Evolutionary conservation across 2,329 filamentous ascomycete genomes (phyloP), one percentile per base, ranked within the genome.

Genomic region (Graphiopsis chlorocephala): DNA sequence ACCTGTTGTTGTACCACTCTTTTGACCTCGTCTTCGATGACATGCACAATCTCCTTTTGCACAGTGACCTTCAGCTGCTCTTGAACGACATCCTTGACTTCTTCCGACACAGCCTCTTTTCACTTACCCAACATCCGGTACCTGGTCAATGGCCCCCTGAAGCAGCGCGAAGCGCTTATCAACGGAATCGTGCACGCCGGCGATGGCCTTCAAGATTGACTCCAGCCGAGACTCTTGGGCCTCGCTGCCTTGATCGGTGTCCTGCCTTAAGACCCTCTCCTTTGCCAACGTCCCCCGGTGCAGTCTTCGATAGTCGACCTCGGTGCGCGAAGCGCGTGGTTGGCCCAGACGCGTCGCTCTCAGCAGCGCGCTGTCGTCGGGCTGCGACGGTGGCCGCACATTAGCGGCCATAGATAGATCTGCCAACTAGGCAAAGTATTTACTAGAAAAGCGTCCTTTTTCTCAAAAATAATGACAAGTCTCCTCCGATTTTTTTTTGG

Each of bases 231-330:
- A 42, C 5, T 42, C 35, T 20, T 42, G 35, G 12, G 1, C 35
- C 2, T 20, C 26, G 15, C 38, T 61, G 26, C n/a, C 23, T 31
- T 50, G 50, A 0, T 12, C 17, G 2, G 38, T 14, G 23, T 6
- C 11, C 28, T 26, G 12, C 7, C 29, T 20, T 23, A 14, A 11
- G n/a, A 23, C 8, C 11, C 3, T 50, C 38, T 61, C 58, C 42
- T 15, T 61, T 50, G 58, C 42, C 35, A 48, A 7, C 17, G n/a
- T 47, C 3, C 58, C 58, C 33, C 58, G 58, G 29, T 61, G 58
- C 25, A 61, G 25, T 61, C 8, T 61, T 4, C 26, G 7, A 14
- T 61, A 61, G 26, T 61, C 42, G 7, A 61, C 7, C 26, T 42
- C 17, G 17, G 35, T 42, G 17, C 35, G 35, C 7, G 35, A 42